Base-by-base conservation (phyloP, 768 basidiomycete species). In the Hypholoma fasciculare region DNA sequence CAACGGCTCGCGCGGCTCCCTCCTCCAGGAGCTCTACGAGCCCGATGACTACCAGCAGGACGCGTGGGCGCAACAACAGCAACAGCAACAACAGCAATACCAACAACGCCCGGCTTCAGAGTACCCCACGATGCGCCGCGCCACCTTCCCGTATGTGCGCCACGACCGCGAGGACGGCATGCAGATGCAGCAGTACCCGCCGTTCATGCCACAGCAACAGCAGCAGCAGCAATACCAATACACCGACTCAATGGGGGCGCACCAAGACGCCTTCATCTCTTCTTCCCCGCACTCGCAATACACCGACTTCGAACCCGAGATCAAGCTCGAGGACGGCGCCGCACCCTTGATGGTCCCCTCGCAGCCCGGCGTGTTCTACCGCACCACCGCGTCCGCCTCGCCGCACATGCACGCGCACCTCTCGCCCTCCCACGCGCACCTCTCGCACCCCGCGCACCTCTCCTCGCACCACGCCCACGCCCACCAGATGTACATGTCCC, bases 131-230 rank as follows among this genome's bases (percentile, higher is more conserved):
- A 71, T 73, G 54, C 87, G 90, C 49, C 80, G 90, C 59, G 86
- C 87, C 1, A 92, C 90, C 0, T 91, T 84, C 72, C 90, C 90
- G 47, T 87, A 86, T 67, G 88, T 88, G 52, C 82, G 88, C 43
- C 87, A 90, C 63, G 90, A 93, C 72, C 79, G 82, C 57, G 79
- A 81, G 52, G 80, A 82, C 62, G 69, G 64, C 43, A 59, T 76
- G 46, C 65, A 69, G 57, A 60, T 76, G 67, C 77, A 77, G 65
- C 72, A 78, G 57, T 68, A 75, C 69, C 68, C 74, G 7, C 69
- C 78, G 23, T 81, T 82, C 67, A 69, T 79, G 58, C 71, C 72
- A 27, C 73, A 71, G 54, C 76, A 79, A 59, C 78, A 78, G 49
- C 73, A 71, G 54, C 76, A 79, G 60, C 78, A 78, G 49, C 78